Evolutionary conservation across 805 yeast genomes (phyloP).

Genomic region (Naumovozyma baii): DNA sequence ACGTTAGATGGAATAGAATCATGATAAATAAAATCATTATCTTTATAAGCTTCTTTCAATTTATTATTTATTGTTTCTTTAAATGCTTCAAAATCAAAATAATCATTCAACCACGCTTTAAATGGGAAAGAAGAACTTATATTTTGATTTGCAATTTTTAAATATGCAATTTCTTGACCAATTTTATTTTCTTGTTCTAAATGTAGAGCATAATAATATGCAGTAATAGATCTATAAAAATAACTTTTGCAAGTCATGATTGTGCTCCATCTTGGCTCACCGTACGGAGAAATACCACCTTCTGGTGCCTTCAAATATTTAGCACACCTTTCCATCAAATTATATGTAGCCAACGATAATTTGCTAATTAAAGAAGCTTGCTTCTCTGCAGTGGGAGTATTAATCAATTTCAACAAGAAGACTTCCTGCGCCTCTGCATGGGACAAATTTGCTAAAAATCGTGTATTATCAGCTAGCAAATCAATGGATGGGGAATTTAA

Average conservation of each 20-base stretch:
- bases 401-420: constrained; percentile 52
- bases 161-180: constrained; percentile 69
- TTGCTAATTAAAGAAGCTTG: constrained; percentile 68
- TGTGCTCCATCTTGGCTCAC: constrained; percentile 43
- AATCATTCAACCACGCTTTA: constrained; percentile 30
- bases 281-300: constrained; percentile 25
- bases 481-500: constrained; percentile 83
- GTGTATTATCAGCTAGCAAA: constrained; percentile 56
- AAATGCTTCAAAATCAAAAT: constrained; percentile 27
- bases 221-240: constrained; percentile 51
- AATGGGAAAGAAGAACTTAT: constrained; percentile 22
- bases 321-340: constrained; percentile 44
- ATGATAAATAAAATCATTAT: constrained; percentile 85
- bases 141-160: constrained; percentile 42
- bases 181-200: constrained; percentile 47
- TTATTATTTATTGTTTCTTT: constrained; percentile 31
- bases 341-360: constrained; percentile 54
- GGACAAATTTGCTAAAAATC: constrained; percentile 54
- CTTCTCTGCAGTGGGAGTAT: constrained; percentile 31
- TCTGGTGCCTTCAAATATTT: constrained; percentile 36
- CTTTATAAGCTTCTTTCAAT: constrained; percentile 46
- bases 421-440: constrained; percentile 86
- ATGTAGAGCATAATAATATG: constrained; percentile 47
- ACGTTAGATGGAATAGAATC: constrained; percentile 54
- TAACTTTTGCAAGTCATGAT: constrained; percentile 42